Conservation (phyloP, 192 early-diverging fungal genomes). For the Podila epigama region DNA sequence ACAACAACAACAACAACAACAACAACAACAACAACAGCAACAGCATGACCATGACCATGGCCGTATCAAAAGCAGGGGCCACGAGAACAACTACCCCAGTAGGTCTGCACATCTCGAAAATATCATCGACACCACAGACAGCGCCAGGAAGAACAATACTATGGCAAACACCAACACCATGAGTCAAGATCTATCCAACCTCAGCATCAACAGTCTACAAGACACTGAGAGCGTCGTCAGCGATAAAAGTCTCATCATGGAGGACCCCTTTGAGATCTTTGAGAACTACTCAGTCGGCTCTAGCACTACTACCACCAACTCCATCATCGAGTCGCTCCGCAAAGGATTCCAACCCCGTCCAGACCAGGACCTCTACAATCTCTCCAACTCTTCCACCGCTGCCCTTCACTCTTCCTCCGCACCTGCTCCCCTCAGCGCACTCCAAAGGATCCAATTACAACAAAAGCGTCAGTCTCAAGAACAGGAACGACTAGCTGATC, state of each 20-base stretch:
- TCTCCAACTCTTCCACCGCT: background rate
- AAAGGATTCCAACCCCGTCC: background rate
- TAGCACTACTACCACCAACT: background rate
- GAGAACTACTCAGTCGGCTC: conserved; percentile 3
- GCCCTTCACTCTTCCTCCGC: background rate
- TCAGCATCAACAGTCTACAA: conserved; percentile 21
- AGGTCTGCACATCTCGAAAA: no score
- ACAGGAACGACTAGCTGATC: conserved; percentile 22
- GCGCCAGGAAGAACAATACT: background rate
- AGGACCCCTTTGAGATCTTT: conserved; percentile 29
- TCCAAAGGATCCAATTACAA: conserved; percentile 22
- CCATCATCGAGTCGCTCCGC: background rate
- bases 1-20: background rate
- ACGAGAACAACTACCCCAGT: background rate
- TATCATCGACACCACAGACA: background rate
- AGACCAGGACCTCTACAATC: background rate
- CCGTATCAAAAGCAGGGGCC: background rate
- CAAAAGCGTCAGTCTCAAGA: conserved; percentile 16
- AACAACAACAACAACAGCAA: background rate
- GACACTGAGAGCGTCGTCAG: conserved; percentile 17
- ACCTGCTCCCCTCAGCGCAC: conserved; percentile 13
- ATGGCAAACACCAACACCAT: conserved; percentile 8
- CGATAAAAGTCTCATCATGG: conserved; percentile 30
- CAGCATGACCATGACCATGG: background rate
- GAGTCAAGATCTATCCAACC: conserved; percentile 25